Evolutionary conservation across 169 alveolate species (phyloP).

Genomic region (Plasmodium cynomolgi): DNA sequence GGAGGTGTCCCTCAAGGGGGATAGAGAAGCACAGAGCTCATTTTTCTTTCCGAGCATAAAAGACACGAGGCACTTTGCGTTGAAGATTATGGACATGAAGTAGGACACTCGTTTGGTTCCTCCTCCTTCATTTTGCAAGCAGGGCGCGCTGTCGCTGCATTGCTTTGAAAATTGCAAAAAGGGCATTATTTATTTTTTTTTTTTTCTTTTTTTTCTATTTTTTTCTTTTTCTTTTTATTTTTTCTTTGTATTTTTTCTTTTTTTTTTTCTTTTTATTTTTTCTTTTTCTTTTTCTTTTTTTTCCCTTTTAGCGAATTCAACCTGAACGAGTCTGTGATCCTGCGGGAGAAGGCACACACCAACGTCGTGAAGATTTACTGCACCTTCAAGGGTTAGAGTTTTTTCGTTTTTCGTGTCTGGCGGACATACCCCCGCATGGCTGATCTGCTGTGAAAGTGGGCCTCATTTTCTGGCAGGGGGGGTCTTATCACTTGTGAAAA

Average conservation of each 20-base stretch:
- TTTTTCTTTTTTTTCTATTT: neutral
- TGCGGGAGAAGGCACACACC: constrained; percentile 65
- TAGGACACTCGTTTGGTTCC: neutral
- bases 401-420: neutral
- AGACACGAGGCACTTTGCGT: constrained; percentile 33
- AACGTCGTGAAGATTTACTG: constrained; percentile 29
- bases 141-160: neutral
- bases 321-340: constrained; percentile 48
- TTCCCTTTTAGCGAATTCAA: constrained; percentile 40
- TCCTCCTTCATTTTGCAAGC: neutral
- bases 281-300: neutral
- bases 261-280: neutral
- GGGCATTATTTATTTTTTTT: neutral
- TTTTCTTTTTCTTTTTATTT: neutral
- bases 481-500: neutral
- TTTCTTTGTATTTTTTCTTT: neutral
- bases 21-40: neutral
- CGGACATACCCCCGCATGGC: neutral
- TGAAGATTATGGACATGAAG: constrained; percentile 67
- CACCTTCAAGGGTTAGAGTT: constrained; percentile 35
- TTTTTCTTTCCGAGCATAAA: constrained; percentile 39
- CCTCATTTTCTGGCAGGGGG: neutral
- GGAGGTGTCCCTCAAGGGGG: constrained; percentile 33
- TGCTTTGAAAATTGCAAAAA: neutral
- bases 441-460: neutral